Evolutionary conservation across 805 yeast genomes (phyloP).

Genomic region (Metschnikowia santaceciliae): DNA sequence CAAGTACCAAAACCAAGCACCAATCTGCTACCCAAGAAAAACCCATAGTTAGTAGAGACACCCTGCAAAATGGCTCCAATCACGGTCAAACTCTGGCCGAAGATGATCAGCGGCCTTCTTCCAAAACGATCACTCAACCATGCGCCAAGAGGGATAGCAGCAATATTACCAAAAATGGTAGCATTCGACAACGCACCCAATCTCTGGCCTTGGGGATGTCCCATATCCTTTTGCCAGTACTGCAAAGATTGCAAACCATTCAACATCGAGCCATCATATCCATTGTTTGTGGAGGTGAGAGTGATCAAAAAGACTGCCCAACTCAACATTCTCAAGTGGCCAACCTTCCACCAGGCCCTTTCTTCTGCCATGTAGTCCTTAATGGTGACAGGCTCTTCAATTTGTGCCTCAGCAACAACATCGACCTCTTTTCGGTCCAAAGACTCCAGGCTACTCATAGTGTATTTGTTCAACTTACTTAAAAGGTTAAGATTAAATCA

Average conservation of each 20-base stretch:
- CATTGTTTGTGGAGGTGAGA: constrained; percentile 43
- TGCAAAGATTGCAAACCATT: constrained; percentile 47
- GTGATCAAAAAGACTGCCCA: constrained; percentile 38
- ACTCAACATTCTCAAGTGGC: constrained; percentile 37
- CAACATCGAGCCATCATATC: constrained; percentile 33
- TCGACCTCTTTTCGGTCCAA: neutral
- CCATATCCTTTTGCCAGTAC: constrained; percentile 38
- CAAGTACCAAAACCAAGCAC: constrained; percentile 47
- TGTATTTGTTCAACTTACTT: neutral
- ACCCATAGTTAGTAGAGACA: constrained; percentile 27
- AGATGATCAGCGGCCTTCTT: constrained; percentile 32
- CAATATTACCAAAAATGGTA: constrained; percentile 35
- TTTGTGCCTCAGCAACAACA: neutral
- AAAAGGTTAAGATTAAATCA: neutral
- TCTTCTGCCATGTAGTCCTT: constrained; percentile 15
- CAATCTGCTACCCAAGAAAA: constrained; percentile 43
- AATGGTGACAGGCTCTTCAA: constrained; percentile 3
- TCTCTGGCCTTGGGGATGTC: constrained; percentile 18
- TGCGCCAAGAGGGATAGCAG: constrained; percentile 19
- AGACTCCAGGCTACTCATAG: constrained; percentile 2
- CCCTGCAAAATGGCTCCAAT: constrained; percentile 40
- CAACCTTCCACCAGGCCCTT: constrained; percentile 30
- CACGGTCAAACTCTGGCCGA: constrained; percentile 25
- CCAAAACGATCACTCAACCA: constrained; percentile 35
- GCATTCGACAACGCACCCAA: constrained; percentile 24